phyloP scores from a whole-genome alignment of 2,329 filamentous ascomycete species.

The Amesomyces nigricolor region DNA sequence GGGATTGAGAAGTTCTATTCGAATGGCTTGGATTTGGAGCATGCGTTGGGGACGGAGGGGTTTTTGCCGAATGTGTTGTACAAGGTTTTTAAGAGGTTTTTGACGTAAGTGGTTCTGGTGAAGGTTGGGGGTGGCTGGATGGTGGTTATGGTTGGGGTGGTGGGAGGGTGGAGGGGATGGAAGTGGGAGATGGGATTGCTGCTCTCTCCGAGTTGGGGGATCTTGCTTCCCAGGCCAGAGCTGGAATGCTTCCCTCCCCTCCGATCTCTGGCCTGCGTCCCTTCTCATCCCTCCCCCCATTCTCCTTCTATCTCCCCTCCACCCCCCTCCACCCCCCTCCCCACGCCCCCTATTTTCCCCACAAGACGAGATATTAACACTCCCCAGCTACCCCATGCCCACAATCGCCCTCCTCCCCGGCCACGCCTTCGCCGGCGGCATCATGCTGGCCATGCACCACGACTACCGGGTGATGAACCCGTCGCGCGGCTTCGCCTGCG shows the following conservation, averaged over 20 bases:
- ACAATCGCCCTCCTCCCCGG: constrained; percentile 75
- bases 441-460: constrained; percentile 77
- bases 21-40: constrained; percentile 73
- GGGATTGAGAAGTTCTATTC: constrained; percentile 73
- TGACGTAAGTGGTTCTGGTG: constrained; percentile 41
- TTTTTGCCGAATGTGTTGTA: constrained; percentile 61
- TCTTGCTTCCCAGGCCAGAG: no score
- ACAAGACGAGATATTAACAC: no score
- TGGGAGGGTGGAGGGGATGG: no score
- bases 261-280: no score
- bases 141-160: background rate
- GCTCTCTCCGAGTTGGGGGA: no score
- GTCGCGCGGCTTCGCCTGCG: constrained; percentile 63
- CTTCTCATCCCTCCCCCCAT: no score
- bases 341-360: no score
- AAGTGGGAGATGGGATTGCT: no score
- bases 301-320: no score
- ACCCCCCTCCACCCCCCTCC: no score
- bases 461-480: constrained; percentile 77
- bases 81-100: constrained; percentile 57
- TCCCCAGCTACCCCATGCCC: constrained; percentile 62
- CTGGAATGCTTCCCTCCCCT: no score
- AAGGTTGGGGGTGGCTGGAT: background rate
- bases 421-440: constrained; percentile 74
- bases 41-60: constrained; percentile 51